A percentile compares a stretch with the other conserved stretches of the same genome.
Evolutionary conservation across 257 asterid species (phyloP).

Genomic region (Datura wrightii): DNA sequence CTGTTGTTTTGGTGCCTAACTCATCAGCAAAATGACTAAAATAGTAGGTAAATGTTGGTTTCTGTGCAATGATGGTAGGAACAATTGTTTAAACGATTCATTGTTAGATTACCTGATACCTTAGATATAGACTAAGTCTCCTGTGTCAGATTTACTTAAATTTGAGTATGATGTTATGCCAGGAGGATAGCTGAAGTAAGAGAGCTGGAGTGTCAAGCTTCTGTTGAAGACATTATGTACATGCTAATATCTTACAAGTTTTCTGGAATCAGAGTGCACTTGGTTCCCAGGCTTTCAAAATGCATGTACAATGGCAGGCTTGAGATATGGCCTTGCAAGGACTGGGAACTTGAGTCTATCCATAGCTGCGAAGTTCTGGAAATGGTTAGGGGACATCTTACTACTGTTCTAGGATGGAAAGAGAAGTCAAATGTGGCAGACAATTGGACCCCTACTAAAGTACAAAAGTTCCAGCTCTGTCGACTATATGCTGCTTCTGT

Average conservation of each 20-base stretch:
- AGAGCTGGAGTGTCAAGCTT: constrained; percentile 58
- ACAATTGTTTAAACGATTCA: neutral
- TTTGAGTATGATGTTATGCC: constrained; percentile 45
- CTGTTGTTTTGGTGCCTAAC: constrained; percentile 9
- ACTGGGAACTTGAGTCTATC: constrained; percentile 88
- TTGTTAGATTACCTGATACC: neutral
- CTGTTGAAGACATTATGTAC: constrained; percentile 81
- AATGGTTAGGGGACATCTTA: constrained; percentile 76
- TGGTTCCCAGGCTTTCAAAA: constrained; percentile 75
- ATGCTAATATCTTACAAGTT: constrained; percentile 59
- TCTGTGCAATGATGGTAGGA: neutral
- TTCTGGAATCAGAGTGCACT: constrained; percentile 64
- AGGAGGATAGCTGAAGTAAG: constrained; percentile 81
- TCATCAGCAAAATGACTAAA: neutral
- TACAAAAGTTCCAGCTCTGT: constrained; percentile 58
- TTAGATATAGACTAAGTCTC: neutral
- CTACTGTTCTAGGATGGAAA: constrained; percentile 53
- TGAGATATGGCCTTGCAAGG: constrained; percentile 81
- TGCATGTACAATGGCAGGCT: constrained; percentile 73
- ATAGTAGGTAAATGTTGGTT: neutral
- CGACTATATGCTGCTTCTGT: constrained; percentile 68
- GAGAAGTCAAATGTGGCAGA: constrained; percentile 56
- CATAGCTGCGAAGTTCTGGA: constrained; percentile 69
- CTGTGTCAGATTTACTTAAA: neutral
- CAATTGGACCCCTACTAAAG: constrained; percentile 60